Evolutionary conservation across 2,329 filamentous ascomycete species (phyloP).

Genomic region (Sphaceloma murrayae): DNA sequence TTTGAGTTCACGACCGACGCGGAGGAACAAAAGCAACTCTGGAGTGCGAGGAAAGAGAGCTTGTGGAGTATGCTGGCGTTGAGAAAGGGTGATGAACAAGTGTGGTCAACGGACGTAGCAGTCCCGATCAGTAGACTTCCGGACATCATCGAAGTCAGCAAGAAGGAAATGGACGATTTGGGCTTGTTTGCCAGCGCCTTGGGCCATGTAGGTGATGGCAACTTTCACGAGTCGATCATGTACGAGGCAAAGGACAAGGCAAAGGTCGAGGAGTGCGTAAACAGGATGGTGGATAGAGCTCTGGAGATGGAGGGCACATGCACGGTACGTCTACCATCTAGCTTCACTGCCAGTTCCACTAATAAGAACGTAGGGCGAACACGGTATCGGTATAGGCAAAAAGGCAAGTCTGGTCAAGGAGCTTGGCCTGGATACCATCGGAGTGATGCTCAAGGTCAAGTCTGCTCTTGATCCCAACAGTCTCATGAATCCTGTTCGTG

Average conservation of each 20-base stretch:
- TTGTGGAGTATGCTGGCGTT: slow-evolving; percentile 53
- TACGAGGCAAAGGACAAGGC: slow-evolving; percentile 66
- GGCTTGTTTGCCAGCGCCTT: slow-evolving; percentile 80
- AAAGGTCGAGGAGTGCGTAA: slow-evolving; percentile 70
- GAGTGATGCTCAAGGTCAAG: slow-evolving; percentile 79
- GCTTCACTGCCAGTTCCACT: not conserved
- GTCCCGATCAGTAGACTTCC: slow-evolving; percentile 52
- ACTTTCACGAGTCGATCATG: slow-evolving; percentile 89
- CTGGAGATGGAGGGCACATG: slow-evolving; percentile 91
- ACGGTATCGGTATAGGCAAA: slow-evolving; percentile 78
- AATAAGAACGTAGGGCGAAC: slow-evolving; percentile 50
- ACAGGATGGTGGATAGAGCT: slow-evolving; percentile 84
- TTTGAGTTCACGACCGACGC: slow-evolving; percentile 49
- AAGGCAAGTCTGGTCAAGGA: slow-evolving; percentile 71
- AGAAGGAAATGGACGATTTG: slow-evolving; percentile 78
- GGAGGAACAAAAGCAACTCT: slow-evolving; percentile 46
- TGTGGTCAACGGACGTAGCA: slow-evolving; percentile 54
- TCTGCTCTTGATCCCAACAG: slow-evolving; percentile 71
- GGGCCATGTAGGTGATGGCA: slow-evolving; percentile 86
- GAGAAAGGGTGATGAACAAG: slow-evolving; percentile 45
- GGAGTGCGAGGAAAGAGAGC: slow-evolving; percentile 52
- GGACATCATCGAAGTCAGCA: slow-evolving; percentile 67
- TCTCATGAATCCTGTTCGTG: slow-evolving; percentile 67
- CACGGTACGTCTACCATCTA: slow-evolving; percentile 37
- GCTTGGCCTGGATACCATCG: slow-evolving; percentile 68